Percentiles rank a stretch among this genome's conserved stretches.
These are phyloP conservation scores for Lophium mytilinum DNA, from an alignment of 495 filamentous ascomycete genomes.

Conservation along the genomic window DNA sequence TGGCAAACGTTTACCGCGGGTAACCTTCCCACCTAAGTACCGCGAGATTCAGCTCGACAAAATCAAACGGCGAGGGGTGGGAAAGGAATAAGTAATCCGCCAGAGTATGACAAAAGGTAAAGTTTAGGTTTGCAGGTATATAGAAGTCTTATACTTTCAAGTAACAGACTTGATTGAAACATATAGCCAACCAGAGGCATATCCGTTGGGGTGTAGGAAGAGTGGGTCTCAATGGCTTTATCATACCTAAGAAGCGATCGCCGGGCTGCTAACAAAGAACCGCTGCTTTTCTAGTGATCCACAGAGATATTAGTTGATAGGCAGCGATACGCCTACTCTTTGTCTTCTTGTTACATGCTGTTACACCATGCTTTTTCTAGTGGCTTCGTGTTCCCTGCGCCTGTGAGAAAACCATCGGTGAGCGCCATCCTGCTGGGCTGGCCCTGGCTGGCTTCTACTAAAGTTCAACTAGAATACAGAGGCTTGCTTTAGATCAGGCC, in stretches of 20 bases:
- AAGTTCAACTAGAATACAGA: not conserved
- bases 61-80: not conserved
- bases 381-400: constrained; percentile 2
- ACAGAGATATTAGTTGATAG: too few relatives aligned
- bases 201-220: too few relatives aligned
- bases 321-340: too few relatives aligned
- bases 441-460: not conserved
- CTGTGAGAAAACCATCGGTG: not conserved
- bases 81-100: not conserved
- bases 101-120: not conserved
- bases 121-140: not conserved
- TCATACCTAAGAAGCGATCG: too few relatives aligned
- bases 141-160: too few relatives aligned
- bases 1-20: constrained; percentile 19
- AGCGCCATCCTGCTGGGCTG: not conserved
- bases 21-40: constrained; percentile 8
- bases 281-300: too few relatives aligned
- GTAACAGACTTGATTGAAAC: too few relatives aligned
- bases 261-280: too few relatives aligned
- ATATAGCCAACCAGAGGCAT: too few relatives aligned
- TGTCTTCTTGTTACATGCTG: not conserved
- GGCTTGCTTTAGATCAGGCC: too few relatives aligned
- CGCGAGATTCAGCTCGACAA: constrained; percentile 7
- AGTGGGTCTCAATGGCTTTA: too few relatives aligned
- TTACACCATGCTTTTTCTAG: constrained; percentile 15